Base-by-base conservation (phyloP, 2,329 filamentous ascomycete genomes). In the Fusarium luffae region DNA sequence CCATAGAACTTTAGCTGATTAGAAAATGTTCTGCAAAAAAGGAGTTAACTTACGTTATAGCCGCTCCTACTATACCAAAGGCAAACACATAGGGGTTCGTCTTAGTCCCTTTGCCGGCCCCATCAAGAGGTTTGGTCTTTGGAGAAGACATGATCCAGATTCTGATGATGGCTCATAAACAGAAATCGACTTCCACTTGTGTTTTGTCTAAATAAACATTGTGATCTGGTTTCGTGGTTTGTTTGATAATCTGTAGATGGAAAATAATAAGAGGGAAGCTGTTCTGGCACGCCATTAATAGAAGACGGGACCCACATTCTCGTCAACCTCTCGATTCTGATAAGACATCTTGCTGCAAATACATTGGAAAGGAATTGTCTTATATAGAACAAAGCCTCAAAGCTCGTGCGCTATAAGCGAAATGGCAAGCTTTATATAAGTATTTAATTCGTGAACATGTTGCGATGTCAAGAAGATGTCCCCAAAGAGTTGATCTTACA, bases 31-130 rank as follows among this genome's bases (percentile, higher is more conserved):
- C 13, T 12, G 5, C 1, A 32, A 25, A 23, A 18, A 1, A 6
- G 1, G 12, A 10, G 5, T 23, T 3, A 8, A n/a, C 40, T 60
- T 19, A 54, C 69, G 41, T 67, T 16, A 72, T 27, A 32, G 69
- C 69, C 19, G 65, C 61, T 28, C 46, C 66, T 32, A 63, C 34
- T 44, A 71, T 32, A 47, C 68, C 63, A 19, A 54, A 51, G 21
- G 68, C 59, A 47, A 71, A 41, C 27, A 70, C 21, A 37, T 71
- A 70, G 27, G 59, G 59, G 51, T 51, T 57, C 18, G n/a, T 27
- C 40, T 60, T 68, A 28, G 34, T 43, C 13, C 30, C 34, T 44
- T 54, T 65, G 13, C 32, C n/a, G 40, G n/a, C 49, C 50, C 48
- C 44, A 19, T 52, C 41, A 1, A 30, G 37, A 28, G 41, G 16